Evolutionary conservation across 805 yeast species (phyloP).

Genomic region (Candida andamanensis): DNA sequence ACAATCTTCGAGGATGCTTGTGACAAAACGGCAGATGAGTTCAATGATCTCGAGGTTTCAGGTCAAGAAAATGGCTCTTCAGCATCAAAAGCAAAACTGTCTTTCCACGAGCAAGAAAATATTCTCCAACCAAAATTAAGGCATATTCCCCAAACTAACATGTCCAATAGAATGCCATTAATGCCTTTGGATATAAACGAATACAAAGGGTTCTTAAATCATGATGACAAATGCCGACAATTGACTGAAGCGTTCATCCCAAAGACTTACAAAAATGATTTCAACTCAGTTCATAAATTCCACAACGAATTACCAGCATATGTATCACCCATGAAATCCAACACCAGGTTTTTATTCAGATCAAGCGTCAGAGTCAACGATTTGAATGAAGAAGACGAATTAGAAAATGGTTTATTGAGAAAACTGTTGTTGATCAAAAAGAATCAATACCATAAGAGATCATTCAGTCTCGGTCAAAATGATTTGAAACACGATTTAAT

Average conservation of each 20-base stretch:
- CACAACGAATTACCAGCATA: constrained; percentile 10
- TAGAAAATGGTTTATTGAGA: constrained; percentile 16
- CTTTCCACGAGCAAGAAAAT: constrained; percentile 36
- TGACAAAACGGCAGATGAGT: constrained; percentile 1
- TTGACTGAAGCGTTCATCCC: constrained; percentile 10
- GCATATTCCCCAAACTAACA: constrained; percentile 6
- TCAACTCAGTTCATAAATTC: constrained; percentile 13
- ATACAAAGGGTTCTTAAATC: constrained; percentile 8
- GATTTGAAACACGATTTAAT: constrained; percentile 29
- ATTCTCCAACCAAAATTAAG: constrained; percentile 13
- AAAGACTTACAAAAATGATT: constrained; percentile 11
- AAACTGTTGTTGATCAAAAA: constrained; percentile 16
- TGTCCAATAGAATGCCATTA: constrained; percentile 9
- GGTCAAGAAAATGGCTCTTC: constrained; percentile 10
- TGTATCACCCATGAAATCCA: constrained; percentile 13
- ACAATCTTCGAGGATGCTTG: constrained; percentile 6
- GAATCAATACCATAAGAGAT: constrained; percentile 19
- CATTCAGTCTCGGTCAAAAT: constrained; percentile 37
- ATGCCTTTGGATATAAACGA: constrained; percentile 8
- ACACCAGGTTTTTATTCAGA: constrained; percentile 10
- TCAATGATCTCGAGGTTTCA: constrained; percentile 11
- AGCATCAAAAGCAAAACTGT: background rate
- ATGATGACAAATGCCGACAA: constrained; percentile 1
- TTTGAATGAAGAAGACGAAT: constrained; percentile 17
- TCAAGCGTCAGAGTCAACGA: constrained; percentile 9